A percentile compares a stretch with the other conserved stretches of the same genome.
Evolutionary conservation across 176 grass and related monocot species (phyloP).

Genomic region (Alloteropsis semialata): DNA sequence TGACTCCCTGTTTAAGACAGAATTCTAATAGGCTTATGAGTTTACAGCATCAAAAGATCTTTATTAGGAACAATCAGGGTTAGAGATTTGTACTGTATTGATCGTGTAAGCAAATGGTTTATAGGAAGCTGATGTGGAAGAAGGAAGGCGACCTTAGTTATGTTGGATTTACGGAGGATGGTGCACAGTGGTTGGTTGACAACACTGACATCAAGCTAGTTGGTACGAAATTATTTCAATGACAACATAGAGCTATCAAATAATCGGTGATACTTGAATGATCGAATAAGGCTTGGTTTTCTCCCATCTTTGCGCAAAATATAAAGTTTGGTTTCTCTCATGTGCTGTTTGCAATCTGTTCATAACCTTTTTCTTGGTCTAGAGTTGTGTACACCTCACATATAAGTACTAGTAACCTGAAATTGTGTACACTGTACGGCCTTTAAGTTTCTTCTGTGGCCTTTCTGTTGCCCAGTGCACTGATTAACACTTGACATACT

Average conservation of each 20-base stretch:
- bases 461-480: neutral
- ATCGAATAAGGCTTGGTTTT: neutral
- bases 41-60: neutral
- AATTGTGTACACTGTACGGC: neutral
- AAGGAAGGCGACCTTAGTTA: constrained; percentile 66
- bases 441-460: neutral
- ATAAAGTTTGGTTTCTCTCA: neutral
- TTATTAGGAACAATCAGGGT: neutral
- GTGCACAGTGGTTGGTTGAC: constrained; percentile 81
- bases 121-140: constrained; percentile 81
- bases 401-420: neutral
- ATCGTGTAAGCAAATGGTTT: constrained; percentile 23
- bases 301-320: neutral
- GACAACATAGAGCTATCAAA: neutral
- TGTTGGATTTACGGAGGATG: constrained; percentile 78
- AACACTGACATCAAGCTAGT: constrained; percentile 90
- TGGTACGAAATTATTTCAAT: constrained; percentile 45
- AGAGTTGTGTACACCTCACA: neutral
- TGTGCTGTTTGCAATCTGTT: neutral
- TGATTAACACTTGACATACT: constrained; percentile 10
- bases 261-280: neutral
- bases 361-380: neutral
- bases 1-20: neutral
- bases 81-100: neutral
- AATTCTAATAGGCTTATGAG: neutral